Evolutionary conservation across 257 asterid genomes (phyloP).

Genomic region (Petunia secreta): DNA sequence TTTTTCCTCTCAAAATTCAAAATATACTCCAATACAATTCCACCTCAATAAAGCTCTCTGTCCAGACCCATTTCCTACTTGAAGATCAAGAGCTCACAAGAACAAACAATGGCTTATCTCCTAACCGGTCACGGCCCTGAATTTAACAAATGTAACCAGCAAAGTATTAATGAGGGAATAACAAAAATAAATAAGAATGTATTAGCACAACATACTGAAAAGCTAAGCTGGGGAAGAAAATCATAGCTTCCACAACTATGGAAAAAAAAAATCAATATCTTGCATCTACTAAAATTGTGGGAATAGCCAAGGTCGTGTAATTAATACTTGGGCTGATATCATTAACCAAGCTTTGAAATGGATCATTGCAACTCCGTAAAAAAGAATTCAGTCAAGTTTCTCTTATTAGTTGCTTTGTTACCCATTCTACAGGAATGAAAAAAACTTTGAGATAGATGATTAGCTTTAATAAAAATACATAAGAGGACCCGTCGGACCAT

Average conservation of each 20-base stretch:
- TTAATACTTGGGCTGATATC: no score
- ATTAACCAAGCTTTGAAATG: no score
- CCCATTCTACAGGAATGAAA: background rate
- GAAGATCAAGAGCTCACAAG: constrained; percentile 55
- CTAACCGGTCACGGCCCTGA: constrained; percentile 83
- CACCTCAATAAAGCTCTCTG: constrained; percentile 4
- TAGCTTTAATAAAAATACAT: background rate
- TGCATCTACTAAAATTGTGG: no score
- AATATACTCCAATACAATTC: background rate
- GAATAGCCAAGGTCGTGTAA: no score
- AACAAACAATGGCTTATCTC: constrained; percentile 72
- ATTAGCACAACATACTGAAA: background rate
- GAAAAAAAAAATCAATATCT: no score
- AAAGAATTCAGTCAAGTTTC: no score
- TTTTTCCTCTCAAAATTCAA: background rate
- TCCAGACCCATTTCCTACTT: background rate
- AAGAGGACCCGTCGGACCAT: background rate
- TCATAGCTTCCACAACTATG: background rate
- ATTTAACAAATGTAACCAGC: constrained; percentile 23
- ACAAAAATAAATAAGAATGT: background rate
- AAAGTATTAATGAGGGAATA: background rate
- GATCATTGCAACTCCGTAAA: no score
- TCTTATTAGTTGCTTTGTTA: background rate
- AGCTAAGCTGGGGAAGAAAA: background rate
- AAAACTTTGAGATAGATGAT: background rate